These are phyloP conservation scores for Skeletonema costatum DNA, from an alignment of 108 stramenopile species.

Conservation along the genomic window DNA sequence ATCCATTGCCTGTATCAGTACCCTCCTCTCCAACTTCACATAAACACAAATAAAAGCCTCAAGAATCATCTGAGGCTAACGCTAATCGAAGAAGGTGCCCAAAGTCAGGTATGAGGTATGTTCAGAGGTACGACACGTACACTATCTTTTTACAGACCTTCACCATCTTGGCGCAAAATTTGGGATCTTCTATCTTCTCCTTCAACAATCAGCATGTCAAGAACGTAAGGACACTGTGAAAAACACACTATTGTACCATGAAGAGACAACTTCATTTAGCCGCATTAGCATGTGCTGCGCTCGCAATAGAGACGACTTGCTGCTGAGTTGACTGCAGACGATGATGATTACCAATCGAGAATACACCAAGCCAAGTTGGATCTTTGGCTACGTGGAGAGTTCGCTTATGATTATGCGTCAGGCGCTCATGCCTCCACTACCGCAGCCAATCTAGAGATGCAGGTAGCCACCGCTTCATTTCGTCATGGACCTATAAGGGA, in stretches of 20 bases:
- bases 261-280: background rate
- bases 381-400: slow-evolving; percentile 55
- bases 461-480: slow-evolving; percentile 21
- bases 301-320: background rate
- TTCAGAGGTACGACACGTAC: no score
- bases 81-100: no score
- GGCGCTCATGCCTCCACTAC: background rate
- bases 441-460: slow-evolving; percentile 7
- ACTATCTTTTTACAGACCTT: no score
- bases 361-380: slow-evolving; percentile 44
- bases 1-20: no score
- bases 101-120: no score
- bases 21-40: no score
- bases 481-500: slow-evolving; percentile 45
- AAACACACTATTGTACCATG: background rate
- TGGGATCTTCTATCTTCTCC: no score
- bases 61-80: no score
- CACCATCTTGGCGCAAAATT: no score
- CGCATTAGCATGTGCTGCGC: background rate
- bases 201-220: no score
- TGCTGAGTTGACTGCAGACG: background rate
- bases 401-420: slow-evolving; percentile 11
- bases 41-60: no score
- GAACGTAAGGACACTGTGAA: no score
- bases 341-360: background rate